Conservation (phyloP, 2,329 filamentous ascomycete genomes). For the Exophiala lecanii-corni region DNA sequence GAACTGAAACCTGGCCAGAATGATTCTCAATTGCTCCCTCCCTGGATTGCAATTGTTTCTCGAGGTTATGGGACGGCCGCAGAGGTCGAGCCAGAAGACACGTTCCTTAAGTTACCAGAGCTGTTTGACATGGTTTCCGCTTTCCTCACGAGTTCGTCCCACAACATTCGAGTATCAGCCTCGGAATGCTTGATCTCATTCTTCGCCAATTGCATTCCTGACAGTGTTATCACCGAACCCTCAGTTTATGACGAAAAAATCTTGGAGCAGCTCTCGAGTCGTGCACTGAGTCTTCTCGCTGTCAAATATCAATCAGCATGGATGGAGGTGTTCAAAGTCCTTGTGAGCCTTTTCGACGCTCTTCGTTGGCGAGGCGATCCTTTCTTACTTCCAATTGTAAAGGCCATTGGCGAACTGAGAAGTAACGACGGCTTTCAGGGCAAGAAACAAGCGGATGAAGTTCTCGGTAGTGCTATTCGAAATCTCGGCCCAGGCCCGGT, state of each 20-base stretch:
- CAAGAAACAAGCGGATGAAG: constrained; percentile 90
- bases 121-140: constrained; percentile 74
- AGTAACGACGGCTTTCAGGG: constrained; percentile 82
- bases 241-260: constrained; percentile 90
- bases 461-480: constrained; percentile 80
- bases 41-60: constrained; percentile 94
- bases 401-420: constrained; percentile 78
- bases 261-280: constrained; percentile 70
- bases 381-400: constrained; percentile 69
- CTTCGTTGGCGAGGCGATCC: constrained; percentile 81
- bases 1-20: constrained; percentile 88
- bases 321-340: constrained; percentile 88
- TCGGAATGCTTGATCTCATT: constrained; percentile 95
- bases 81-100: constrained; percentile 82
- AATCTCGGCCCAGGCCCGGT: constrained; percentile 87
- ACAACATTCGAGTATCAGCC: constrained; percentile 90
- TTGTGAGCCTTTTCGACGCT: constrained; percentile 80
- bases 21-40: constrained; percentile 88
- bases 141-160: constrained; percentile 80
- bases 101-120: constrained; percentile 82
- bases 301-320: constrained; percentile 92
- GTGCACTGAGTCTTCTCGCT: constrained; percentile 69
- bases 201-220: constrained; percentile 81
- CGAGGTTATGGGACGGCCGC: constrained; percentile 91
- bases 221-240: constrained; percentile 76